Evolutionary conservation across 78 protist species (phyloP), one percentile per base, ranked within the genome.

Genomic region (Dictyostelium purpureum): DNA sequence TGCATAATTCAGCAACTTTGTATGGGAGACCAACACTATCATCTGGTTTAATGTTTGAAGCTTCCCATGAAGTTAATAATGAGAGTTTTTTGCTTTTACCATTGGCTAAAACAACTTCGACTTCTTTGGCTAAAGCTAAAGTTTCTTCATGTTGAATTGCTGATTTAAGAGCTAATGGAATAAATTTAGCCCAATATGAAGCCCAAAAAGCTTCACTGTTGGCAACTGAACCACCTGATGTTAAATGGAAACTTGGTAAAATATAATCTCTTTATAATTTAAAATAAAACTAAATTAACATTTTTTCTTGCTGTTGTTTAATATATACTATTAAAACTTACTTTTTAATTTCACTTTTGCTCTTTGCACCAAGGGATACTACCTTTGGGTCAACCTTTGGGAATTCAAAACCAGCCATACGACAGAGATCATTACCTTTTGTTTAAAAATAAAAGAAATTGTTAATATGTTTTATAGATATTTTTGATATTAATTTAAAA

Each of bases 381-480:
- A 24, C 45, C 11, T 38, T 26, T 57, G 87, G 74, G 0, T n/a
- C 18, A 4, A 6, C 37, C 2, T 38, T 28, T 69, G 87, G 87
- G 51, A 79, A 79, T 35, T 69, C 76, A 45, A 45, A 79, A 35
- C 88, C 88, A 65, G 66, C 88, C 88, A 79, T 79, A 49, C 88
- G 59, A n/a, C 54, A 51, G 4, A 79, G 38, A 66, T 79, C 88
- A 37, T 66, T 79, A 45, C n/a, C n/a, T n/a, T n/a, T n/a, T n/a
- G n/a, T n/a, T n/a, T n/a, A n/a, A n/a, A n/a, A n/a, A n/a, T n/a
- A n/a, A n/a, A n/a, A n/a, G n/a, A n/a, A n/a, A n/a, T n/a, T n/a
- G n/a, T n/a, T n/a, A n/a, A n/a, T n/a, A n/a, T n/a, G n/a, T n/a
- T n/a, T n/a, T n/a, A n/a, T n/a, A n/a, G n/a, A n/a, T n/a, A n/a